phyloP scores from a whole-genome alignment of 108 stramenopile species.

The Skeletonema potamos region DNA sequence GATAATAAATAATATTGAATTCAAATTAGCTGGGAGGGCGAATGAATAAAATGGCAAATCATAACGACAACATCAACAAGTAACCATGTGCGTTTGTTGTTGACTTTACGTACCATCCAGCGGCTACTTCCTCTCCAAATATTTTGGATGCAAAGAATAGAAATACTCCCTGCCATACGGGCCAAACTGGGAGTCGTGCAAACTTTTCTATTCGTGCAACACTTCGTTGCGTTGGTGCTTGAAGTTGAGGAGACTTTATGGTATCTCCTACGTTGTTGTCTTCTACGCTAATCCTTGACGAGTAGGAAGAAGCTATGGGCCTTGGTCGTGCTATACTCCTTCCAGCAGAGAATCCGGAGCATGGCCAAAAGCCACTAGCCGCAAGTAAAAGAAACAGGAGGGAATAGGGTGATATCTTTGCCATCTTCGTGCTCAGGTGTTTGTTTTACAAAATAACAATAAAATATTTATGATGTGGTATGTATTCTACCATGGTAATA shows the following conservation, averaged over 20 bases:
- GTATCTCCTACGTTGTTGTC: not conserved
- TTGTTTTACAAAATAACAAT: too few relatives aligned
- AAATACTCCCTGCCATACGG: slow-evolving; percentile 70
- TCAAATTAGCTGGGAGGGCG: too few relatives aligned
- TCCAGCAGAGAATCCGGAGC: not conserved
- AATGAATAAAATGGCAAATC: too few relatives aligned
- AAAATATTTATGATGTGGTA: too few relatives aligned
- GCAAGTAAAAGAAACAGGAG: not conserved
- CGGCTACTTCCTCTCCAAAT: slow-evolving; percentile 48
- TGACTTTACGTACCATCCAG: too few relatives aligned
- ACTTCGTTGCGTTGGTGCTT: slow-evolving; percentile 10
- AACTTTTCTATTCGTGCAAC: slow-evolving; percentile 52
- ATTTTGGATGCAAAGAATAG: slow-evolving; percentile 60
- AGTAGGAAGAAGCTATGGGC: not conserved
- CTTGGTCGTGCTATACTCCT: not conserved
- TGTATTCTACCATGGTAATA: too few relatives aligned
- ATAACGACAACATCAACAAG: too few relatives aligned
- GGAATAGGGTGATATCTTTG: not conserved
- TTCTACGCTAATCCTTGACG: not conserved
- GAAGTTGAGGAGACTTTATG: not conserved
- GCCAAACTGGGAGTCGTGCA: slow-evolving; percentile 80
- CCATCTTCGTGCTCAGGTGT: too few relatives aligned
- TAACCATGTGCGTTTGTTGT: too few relatives aligned
- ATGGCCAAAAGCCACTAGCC: not conserved
- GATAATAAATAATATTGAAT: too few relatives aligned